Evolutionary conservation across 331 rosid species (phyloP), one percentile per base, ranked within the genome.

Genomic region (Pyrus hybrid): DNA sequence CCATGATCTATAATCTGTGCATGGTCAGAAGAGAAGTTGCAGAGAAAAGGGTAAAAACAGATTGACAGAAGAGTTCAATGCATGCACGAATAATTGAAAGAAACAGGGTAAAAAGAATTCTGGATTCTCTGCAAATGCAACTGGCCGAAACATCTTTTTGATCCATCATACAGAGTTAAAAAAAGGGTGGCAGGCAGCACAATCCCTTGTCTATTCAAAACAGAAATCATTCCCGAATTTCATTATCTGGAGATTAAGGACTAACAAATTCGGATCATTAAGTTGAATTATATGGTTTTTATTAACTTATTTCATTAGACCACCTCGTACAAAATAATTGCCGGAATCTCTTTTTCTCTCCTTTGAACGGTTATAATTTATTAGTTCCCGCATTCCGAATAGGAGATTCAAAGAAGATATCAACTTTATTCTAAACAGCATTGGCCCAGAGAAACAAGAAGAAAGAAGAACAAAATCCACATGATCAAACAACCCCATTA

Each of bases 61-160:
- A 75, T 76, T 67, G 78, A 67, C 61, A 51, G 71, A 58, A 41
- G 77, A 54, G 67, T 66, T 68, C 26, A 73, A 70, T 73, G 20
- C 35, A 77, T 47, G 79, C 82, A 74, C 77, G 64, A 85, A 83
- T 83, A 76, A 79, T 85, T 67, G 83, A 82, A 81, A 30, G 68
- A 69, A 71, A 68, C 81, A 76, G 79, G 57, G 68, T 37, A 75
- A 77, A 74, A 66, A 29, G 76, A 72, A 81, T 57, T 77, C 81
- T 58, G 72, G 73, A 28, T 20, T 58, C 41, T 14, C 23, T 29
- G 17, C 47, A 43, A 41, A 43, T 61, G 77, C 77, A 57, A 33
- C 54, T 17, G 21, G 28, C 53, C 13, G 5, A 58, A 72, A 5
- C 37, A 57, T 72, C 67, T 58, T 58, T 72, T 17, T 53, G 32